A percentile compares a stretch with the other conserved stretches of the same genome.
These are phyloP conservation scores for Herpotrichia juniperi DNA, from an alignment of 2,329 filamentous ascomycete species.

Conservation along the genomic window DNA sequence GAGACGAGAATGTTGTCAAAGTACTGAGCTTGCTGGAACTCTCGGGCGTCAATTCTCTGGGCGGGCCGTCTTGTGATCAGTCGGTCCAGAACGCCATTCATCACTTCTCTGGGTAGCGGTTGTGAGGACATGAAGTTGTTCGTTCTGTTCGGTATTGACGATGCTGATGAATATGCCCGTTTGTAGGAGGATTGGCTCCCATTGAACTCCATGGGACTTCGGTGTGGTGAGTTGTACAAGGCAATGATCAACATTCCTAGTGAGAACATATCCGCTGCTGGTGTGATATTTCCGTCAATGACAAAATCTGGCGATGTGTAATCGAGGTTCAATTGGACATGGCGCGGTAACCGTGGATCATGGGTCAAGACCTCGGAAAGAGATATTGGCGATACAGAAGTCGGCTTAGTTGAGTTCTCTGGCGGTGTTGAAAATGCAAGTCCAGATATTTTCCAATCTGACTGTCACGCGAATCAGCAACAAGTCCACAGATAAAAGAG, in stretches of 20 bases:
- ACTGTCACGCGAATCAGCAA: constrained; percentile 58
- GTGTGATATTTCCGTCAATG: constrained; percentile 84
- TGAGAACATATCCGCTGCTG: constrained; percentile 90
- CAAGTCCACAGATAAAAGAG: constrained; percentile 8
- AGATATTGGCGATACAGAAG: constrained; percentile 78
- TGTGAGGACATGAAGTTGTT: constrained; percentile 87
- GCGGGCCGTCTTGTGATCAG: constrained; percentile 88
- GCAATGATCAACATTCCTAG: constrained; percentile 86
- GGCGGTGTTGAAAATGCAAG: constrained; percentile 85
- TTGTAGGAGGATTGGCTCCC: constrained; percentile 85
- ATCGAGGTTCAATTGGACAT: constrained; percentile 89
- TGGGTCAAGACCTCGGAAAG: constrained; percentile 84
- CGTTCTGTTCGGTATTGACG: constrained; percentile 74
- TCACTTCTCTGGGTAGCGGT: constrained; percentile 79
- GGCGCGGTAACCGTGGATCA: constrained; percentile 79
- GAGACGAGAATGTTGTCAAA: constrained; percentile 98
- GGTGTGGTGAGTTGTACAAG: constrained; percentile 93
- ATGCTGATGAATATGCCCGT: constrained; percentile 77
- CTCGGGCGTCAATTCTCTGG: constrained; percentile 82
- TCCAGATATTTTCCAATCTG: constrained; percentile 98
- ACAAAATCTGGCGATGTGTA: constrained; percentile 95
- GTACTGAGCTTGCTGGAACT: constrained; percentile 94
- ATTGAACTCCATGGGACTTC: constrained; percentile 82
- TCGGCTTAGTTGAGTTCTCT: constrained; percentile 74
- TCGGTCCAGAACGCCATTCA: constrained; percentile 76